A percentile compares a stretch with the other conserved stretches of the same genome.
Evolutionary conservation across 495 filamentous ascomycete genomes (phyloP).

Genomic region (Neurospora sp.): DNA sequence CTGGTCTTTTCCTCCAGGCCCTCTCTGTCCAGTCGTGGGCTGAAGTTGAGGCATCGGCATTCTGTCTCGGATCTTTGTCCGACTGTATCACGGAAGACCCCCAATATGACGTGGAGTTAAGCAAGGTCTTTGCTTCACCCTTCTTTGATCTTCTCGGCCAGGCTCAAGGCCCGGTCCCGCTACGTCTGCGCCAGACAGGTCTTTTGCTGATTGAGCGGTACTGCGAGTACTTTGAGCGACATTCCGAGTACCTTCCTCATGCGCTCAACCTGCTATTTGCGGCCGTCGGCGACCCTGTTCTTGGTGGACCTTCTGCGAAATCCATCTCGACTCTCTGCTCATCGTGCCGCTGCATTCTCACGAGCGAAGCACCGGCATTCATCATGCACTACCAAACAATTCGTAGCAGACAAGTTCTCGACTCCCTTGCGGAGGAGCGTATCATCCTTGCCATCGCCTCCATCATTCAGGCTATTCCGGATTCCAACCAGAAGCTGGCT

Average conservation of each 20-base stretch:
- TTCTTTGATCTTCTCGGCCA: constrained; percentile 50
- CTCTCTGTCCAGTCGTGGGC: constrained; percentile 55
- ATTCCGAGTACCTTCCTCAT: constrained; percentile 57
- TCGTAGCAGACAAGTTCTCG: constrained; percentile 50
- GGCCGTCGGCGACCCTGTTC: constrained; percentile 53
- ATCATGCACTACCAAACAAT: constrained; percentile 60
- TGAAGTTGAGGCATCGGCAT: constrained; percentile 70
- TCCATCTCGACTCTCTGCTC: constrained; percentile 74
- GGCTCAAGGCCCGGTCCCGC: constrained; percentile 40
- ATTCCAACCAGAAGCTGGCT: constrained; percentile 49
- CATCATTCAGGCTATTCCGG: constrained; percentile 67
- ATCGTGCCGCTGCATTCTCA: constrained; percentile 63
- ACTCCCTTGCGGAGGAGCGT: constrained; percentile 63
- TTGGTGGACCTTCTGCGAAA: constrained; percentile 63
- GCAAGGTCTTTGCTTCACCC: constrained; percentile 54
- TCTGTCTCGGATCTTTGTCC: constrained; percentile 64
- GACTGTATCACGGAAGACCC: constrained; percentile 62
- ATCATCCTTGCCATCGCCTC: constrained; percentile 75
- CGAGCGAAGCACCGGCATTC: constrained; percentile 62
- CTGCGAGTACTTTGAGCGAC: constrained; percentile 68
- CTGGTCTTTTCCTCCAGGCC: constrained; percentile 49
- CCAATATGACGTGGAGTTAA: constrained; percentile 55
- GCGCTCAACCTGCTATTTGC: constrained; percentile 76
- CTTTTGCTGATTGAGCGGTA: constrained; percentile 71
- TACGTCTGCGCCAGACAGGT: constrained; percentile 65